phyloP scores from a whole-genome alignment of 805 yeast species.

The Candida koratica region DNA sequence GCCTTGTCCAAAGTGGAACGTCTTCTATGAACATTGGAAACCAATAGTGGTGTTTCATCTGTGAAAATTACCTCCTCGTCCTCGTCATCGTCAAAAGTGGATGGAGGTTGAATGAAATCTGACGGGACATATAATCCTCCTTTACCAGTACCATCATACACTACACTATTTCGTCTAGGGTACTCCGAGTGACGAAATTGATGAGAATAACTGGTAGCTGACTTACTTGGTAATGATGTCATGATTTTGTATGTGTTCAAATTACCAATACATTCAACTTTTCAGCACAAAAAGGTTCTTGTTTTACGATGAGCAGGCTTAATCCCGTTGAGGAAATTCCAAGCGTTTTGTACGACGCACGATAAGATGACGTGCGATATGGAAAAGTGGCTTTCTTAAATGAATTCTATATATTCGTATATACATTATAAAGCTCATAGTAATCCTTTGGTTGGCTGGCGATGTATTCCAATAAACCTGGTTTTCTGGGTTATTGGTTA shows the following conservation, averaged over 20 bases:
- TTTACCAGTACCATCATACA: conserved; percentile 50
- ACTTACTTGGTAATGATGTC: conserved; percentile 2
- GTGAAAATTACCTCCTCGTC: conserved; percentile 12
- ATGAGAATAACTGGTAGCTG: conserved; percentile 12
- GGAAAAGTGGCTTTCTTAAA: not conserved
- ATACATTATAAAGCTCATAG: too few species aligned
- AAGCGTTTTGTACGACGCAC: conserved; percentile 1
- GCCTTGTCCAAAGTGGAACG: conserved; percentile 25
- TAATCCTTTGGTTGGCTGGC: too few species aligned
- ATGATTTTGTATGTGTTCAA: not conserved
- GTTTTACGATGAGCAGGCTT: not conserved
- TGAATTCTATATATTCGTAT: too few species aligned
- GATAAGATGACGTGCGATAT: not conserved
- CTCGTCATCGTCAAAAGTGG: conserved; percentile 9
- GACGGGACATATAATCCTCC: conserved; percentile 50
- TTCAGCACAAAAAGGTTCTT: not conserved
- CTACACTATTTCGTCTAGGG: conserved; percentile 49
- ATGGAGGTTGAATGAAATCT: conserved; percentile 34
- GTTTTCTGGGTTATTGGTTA: too few species aligned
- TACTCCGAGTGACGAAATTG: conserved; percentile 40
- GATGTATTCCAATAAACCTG: too few species aligned
- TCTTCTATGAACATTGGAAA: conserved; percentile 12
- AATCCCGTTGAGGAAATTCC: conserved; percentile 1
- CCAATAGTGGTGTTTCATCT: conserved; percentile 8
- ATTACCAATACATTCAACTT: not conserved